Evolutionary conservation across 768 basidiomycete genomes (phyloP).

Genomic region (Lactarius indigo): DNA sequence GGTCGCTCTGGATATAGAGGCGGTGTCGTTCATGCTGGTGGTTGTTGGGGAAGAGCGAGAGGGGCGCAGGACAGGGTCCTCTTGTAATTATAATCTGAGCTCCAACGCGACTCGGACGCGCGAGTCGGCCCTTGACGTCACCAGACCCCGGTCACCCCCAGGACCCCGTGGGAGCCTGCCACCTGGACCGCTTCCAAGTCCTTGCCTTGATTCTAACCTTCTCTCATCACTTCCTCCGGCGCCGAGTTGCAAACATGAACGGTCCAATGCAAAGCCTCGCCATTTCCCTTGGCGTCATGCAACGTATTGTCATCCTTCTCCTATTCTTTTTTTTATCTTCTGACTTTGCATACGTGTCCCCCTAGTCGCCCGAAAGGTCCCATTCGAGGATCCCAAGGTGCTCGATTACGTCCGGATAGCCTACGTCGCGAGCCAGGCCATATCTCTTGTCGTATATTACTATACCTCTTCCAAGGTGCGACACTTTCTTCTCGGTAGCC

Average conservation of each 20-base stretch:
- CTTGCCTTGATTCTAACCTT: not conserved
- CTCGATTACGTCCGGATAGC: slow-evolving; percentile 80
- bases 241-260: slow-evolving; percentile 17
- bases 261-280: slow-evolving; percentile 53
- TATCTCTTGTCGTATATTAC: slow-evolving; percentile 76
- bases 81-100: not conserved
- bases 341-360: slow-evolving; percentile 21
- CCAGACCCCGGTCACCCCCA: not conserved
- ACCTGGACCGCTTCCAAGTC: not conserved
- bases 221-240: not conserved
- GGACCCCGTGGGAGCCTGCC: not conserved
- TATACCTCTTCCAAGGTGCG: slow-evolving; percentile 70
- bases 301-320: slow-evolving; percentile 43
- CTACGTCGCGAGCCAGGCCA: slow-evolving; percentile 71
- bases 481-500: not conserved
- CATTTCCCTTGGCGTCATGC: slow-evolving; percentile 93
- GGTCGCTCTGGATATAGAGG: slow-evolving; percentile 63
- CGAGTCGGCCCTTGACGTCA: slow-evolving; percentile 1
- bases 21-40: slow-evolving; percentile 41
- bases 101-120: not conserved
- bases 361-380: slow-evolving; percentile 84
- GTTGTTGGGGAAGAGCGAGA: not conserved
- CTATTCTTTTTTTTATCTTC: not conserved
- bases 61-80: not conserved
- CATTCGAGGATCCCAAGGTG: slow-evolving; percentile 83